These are phyloP conservation scores for Suillus paluster DNA, from an alignment of 768 basidiomycete species.

Conservation along the genomic window DNA sequence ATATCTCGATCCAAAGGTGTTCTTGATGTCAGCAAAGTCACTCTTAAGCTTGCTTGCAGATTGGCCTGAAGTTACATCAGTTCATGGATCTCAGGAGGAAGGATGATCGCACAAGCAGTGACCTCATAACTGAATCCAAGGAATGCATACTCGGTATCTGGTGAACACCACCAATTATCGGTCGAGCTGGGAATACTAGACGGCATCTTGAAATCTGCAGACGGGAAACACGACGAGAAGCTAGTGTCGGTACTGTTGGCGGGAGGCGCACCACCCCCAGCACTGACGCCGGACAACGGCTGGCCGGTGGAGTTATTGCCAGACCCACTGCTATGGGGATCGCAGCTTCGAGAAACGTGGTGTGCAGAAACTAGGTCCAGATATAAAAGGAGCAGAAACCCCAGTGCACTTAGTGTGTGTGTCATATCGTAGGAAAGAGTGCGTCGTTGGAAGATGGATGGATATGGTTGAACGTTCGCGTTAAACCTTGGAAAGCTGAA, in stretches of 20 bases:
- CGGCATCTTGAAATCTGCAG: conserved; percentile 60
- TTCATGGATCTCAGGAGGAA: not conserved
- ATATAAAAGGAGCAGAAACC: conserved; percentile 15
- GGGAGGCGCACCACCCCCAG: not conserved
- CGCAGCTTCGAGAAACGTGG: conserved; percentile 20
- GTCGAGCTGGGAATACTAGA: conserved; percentile 45
- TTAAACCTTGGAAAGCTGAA: not conserved
- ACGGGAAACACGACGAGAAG: conserved; percentile 41
- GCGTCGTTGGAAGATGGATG: not conserved
- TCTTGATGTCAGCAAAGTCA: conserved; percentile 65
- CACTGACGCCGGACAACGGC: not conserved
- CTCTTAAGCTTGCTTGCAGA: conserved; percentile 49
- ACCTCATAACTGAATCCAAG: conserved; percentile 81
- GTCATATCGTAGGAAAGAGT: conserved; percentile 19
- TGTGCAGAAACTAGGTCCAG: conserved; percentile 14
- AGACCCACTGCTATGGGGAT: conserved; percentile 1
- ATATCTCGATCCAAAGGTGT: conserved; percentile 65
- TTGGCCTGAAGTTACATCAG: conserved; percentile 51
- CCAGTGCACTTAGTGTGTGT: conserved; percentile 4
- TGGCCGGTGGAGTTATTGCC: not conserved
- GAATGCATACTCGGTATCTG: conserved; percentile 71
- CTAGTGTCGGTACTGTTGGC: not conserved
- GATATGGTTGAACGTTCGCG: not conserved
- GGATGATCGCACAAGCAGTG: conserved; percentile 53
- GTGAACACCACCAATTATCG: conserved; percentile 67